Conservation (phyloP, 2,329 filamentous ascomycete genomes). For the Lachnellula occidentalis region DNA sequence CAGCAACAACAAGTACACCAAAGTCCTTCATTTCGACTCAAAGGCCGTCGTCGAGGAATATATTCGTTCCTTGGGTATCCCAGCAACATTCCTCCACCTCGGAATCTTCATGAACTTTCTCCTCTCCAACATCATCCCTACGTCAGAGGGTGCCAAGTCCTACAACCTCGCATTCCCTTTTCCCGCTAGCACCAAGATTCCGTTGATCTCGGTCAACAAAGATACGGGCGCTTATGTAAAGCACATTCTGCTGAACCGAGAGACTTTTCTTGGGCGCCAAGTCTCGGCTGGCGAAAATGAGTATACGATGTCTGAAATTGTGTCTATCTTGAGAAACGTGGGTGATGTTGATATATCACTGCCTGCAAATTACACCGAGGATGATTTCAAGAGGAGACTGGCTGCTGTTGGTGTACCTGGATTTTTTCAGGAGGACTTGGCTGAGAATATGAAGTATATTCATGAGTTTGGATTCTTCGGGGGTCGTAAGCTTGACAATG, state of each 20-base stretch:
- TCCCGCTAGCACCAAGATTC: slow-evolving; percentile 13
- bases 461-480: slow-evolving; percentile 35
- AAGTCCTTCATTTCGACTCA: slow-evolving; percentile 32
- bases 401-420: slow-evolving; percentile 13
- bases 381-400: slow-evolving; percentile 3
- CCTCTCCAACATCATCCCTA: slow-evolving; percentile 12
- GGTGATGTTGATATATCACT: slow-evolving; percentile 29
- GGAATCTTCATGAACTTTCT: slow-evolving; percentile 38
- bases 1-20: slow-evolving; percentile 32
- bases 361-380: slow-evolving; percentile 5
- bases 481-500: slow-evolving; percentile 2
- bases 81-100: slow-evolving; percentile 41
- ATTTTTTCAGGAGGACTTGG: slow-evolving; percentile 17
- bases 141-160: slow-evolving; percentile 8
- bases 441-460: slow-evolving; percentile 20
- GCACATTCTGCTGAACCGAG: slow-evolving; percentile 18
- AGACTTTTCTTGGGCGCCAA: slow-evolving; percentile 34
- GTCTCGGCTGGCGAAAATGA: slow-evolving; percentile 37
- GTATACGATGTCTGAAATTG: slow-evolving; percentile 32
- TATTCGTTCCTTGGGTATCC: slow-evolving; percentile 32
- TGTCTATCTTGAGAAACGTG: slow-evolving; percentile 33
- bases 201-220: slow-evolving; percentile 23
- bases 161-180: slow-evolving; percentile 17
- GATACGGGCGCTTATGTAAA: slow-evolving; percentile 28
- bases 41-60: slow-evolving; percentile 33